Evolutionary conservation across 140 eudicot species (phyloP).

Genomic region (Eryngium alpinum): DNA sequence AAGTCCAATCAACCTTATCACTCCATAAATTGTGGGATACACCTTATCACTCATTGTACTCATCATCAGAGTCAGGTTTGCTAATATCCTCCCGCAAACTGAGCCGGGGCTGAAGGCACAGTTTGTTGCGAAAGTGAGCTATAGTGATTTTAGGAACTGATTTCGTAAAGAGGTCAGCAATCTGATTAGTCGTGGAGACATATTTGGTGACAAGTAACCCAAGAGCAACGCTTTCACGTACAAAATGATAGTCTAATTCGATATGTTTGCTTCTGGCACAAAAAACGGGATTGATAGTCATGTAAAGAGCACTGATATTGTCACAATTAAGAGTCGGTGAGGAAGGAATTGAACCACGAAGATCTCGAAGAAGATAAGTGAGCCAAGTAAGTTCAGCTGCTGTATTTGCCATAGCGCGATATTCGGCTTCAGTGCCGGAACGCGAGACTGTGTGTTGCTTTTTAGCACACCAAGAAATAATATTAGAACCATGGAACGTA

Average conservation of each 20-base stretch:
- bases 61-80: no score
- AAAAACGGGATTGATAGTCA: background rate
- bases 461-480: background rate
- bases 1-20: no score
- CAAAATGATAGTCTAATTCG: background rate
- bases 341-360: background rate
- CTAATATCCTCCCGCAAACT: background rate
- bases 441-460: background rate
- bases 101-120: background rate
- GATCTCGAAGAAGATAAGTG: background rate
- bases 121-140: background rate
- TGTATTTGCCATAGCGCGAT: background rate
- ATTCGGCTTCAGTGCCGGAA: background rate
- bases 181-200: background rate
- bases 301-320: background rate
- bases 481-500: background rate
- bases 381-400: background rate
- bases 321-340: background rate
- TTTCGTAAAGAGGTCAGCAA: background rate
- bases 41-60: no score
- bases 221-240: background rate
- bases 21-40: no score
- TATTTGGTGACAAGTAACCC: background rate
- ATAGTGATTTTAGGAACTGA: background rate
- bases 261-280: background rate